Evolutionary conservation across 805 yeast genomes (phyloP).

Genomic region (Metschnikowia koreensis): DNA sequence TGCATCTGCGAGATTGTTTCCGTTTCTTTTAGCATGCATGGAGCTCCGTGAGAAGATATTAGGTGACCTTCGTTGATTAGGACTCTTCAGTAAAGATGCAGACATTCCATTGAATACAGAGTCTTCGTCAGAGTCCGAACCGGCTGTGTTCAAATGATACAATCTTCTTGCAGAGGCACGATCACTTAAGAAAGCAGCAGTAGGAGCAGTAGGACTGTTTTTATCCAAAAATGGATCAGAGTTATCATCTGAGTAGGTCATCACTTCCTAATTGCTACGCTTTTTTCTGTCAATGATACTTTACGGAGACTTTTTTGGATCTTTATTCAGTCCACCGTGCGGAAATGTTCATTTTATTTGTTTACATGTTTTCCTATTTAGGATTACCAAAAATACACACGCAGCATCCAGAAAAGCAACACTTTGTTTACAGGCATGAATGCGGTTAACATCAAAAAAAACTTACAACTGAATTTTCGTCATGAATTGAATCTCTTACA

Average conservation of each 20-base stretch:
- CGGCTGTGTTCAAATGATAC: conserved; percentile 24
- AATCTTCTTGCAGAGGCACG: conserved; percentile 38
- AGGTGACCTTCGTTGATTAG: conserved; percentile 39
- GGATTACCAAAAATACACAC: conserved; percentile 7
- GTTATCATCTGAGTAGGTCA: conserved; percentile 1
- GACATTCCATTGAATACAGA: conserved; percentile 24
- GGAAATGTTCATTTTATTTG: conserved; percentile 7
- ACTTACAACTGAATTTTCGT: too few species aligned
- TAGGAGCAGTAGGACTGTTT: conserved; percentile 34
- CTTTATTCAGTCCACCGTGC: not conserved
- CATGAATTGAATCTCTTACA: too few species aligned
- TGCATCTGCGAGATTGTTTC: conserved; percentile 2
- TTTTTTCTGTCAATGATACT: not conserved
- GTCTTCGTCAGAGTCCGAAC: conserved; percentile 23
- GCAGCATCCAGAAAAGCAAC: not conserved
- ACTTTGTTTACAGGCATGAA: too few species aligned
- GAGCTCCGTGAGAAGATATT: conserved; percentile 43
- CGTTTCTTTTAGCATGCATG: conserved; percentile 18
- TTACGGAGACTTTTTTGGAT: not conserved
- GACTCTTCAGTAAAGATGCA: conserved; percentile 31
- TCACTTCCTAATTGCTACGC: not conserved
- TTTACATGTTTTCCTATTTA: conserved; percentile 22
- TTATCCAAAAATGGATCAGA: conserved; percentile 32
- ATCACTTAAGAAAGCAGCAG: conserved; percentile 40
- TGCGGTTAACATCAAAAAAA: too few species aligned